Evolutionary conservation across 2,329 filamentous ascomycete species (phyloP).

Genomic region (Pleurostoma richardsiae): DNA sequence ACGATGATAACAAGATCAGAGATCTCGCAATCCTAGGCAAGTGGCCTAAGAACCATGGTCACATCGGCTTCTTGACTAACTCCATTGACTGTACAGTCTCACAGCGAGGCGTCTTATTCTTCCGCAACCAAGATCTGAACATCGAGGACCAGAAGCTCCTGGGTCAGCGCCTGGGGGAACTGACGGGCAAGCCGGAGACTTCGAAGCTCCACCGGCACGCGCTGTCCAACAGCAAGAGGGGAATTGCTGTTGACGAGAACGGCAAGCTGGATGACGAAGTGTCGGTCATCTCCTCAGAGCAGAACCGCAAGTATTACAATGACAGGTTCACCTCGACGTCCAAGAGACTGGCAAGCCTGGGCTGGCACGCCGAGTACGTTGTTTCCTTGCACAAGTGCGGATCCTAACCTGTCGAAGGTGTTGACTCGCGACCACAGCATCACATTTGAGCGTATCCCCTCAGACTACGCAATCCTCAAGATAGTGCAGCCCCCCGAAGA

Average conservation of each 20-base stretch:
- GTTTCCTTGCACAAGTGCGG: too few relatives aligned
- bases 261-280: conserved; percentile 41
- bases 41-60: not conserved
- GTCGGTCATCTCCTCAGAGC: conserved; percentile 40
- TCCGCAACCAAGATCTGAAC: conserved; percentile 43
- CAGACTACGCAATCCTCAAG: conserved; percentile 39
- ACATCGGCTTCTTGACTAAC: not conserved
- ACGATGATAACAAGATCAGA: conserved; percentile 21
- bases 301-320: conserved; percentile 30
- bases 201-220: conserved; percentile 41
- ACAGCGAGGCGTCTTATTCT: conserved; percentile 47
- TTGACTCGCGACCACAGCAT: conserved; percentile 16
- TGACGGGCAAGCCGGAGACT: conserved; percentile 38
- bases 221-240: conserved; percentile 38
- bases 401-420: too few relatives aligned
- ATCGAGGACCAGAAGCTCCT: conserved; percentile 47
- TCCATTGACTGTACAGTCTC: conserved; percentile 29
- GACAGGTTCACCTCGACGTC: conserved; percentile 19
- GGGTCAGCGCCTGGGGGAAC: conserved; percentile 38
- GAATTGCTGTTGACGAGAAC: conserved; percentile 35
- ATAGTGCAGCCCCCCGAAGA: conserved; percentile 33
- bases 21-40: conserved; percentile 22
- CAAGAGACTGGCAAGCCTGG: conserved; percentile 24
- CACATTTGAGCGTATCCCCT: conserved; percentile 39
- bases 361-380: conserved; percentile 39